A percentile compares a stretch with the other conserved stretches of the same genome.
These are phyloP conservation scores for Chimonanthus salicifolius DNA, from an alignment of 164 flowering plant genomes.

Conservation along the genomic window DNA sequence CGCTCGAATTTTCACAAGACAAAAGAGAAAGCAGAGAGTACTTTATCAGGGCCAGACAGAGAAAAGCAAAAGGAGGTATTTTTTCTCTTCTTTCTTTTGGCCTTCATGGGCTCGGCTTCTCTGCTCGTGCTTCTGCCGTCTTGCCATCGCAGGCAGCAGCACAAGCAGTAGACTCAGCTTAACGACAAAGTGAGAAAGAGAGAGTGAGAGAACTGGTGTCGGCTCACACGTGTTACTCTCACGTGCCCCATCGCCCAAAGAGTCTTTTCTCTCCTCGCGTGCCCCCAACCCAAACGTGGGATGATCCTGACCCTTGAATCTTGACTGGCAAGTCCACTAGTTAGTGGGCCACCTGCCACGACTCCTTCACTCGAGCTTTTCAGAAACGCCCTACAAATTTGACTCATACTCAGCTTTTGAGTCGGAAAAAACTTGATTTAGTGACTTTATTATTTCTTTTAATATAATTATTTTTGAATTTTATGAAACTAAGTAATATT, in stretches of 20 bases:
- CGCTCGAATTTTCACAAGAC: slow-evolving; percentile 7
- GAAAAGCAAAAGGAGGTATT: slow-evolving; percentile 7
- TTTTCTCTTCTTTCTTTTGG: not conserved
- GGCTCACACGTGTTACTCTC: not conserved
- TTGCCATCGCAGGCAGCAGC: not conserved
- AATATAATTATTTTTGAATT: too few relatives aligned
- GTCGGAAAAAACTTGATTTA: not conserved
- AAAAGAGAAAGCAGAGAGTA: not conserved
- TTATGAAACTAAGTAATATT: not conserved
- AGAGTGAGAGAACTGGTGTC: not conserved
- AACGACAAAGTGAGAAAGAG: not conserved
- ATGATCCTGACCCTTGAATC: not conserved
- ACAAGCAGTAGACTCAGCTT: not conserved
- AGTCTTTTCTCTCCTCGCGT: not conserved
- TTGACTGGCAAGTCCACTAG: too few relatives aligned
- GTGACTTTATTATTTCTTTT: too few relatives aligned
- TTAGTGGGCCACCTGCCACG: too few relatives aligned
- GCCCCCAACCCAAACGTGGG: not conserved
- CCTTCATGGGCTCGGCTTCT: not conserved
- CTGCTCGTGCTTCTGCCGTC: not conserved
- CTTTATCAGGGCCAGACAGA: slow-evolving; percentile 3
- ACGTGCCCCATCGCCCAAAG: not conserved
- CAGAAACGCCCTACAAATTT: too few relatives aligned
- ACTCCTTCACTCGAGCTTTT: too few relatives aligned
- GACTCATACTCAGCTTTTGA: too few relatives aligned